These are phyloP conservation scores for Acer negundo DNA, from an alignment of 345 rosid species.

Conservation along the genomic window DNA sequence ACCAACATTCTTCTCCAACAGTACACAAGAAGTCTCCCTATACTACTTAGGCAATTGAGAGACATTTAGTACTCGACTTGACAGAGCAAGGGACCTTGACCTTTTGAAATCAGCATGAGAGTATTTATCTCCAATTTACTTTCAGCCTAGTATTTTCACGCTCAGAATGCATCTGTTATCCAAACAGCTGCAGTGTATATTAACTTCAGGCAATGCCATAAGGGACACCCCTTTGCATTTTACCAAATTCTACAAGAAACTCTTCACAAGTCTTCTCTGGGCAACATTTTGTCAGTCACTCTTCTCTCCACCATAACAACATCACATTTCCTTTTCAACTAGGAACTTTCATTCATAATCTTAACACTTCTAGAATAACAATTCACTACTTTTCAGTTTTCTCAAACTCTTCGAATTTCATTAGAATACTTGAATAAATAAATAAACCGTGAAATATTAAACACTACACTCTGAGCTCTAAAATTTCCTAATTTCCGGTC, in stretches of 20 bases:
- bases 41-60: constrained; percentile 1
- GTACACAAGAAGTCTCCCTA: neutral
- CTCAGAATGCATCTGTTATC: neutral
- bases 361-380: neutral
- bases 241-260: constrained; percentile 6
- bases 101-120: constrained; percentile 2
- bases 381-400: neutral
- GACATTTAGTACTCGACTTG: neutral
- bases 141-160: neutral
- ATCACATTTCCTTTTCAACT: neutral
- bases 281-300: neutral
- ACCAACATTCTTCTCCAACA: neutral
- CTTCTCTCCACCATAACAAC: neutral
- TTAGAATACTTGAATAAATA: neutral
- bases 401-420: neutral
- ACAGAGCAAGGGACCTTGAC: neutral
- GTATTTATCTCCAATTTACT: constrained; percentile 1
- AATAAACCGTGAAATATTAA: too few relatives aligned
- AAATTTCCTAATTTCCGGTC: neutral
- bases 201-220: neutral
- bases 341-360: neutral
- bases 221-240: neutral
- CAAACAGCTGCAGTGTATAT: neutral
- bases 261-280: neutral
- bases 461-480: neutral